Base-by-base conservation (phyloP, 2,329 filamentous ascomycete species). In the Coniochaeta sp. region DNA sequence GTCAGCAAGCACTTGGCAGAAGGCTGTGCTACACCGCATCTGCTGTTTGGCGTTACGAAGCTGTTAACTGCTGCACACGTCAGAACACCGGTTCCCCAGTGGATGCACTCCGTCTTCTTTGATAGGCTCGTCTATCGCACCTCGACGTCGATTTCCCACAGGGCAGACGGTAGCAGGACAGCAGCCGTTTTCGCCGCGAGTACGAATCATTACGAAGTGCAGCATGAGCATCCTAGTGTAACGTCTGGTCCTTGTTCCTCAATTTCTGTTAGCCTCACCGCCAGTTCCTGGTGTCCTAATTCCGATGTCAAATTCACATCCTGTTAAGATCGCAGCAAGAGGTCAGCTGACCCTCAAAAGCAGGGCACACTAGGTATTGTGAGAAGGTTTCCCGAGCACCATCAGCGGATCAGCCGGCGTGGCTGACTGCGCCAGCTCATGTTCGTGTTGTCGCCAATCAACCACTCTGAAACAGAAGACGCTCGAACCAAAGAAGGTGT, bases 11-110 rank as follows among this genome's bases (percentile, higher is more conserved):
- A 52, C 26, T 52, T 28, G 47, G 8, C 24, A 52, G 47, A 52
- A 52, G 47, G 47, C 47, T 52, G 47, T 52, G 47, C 47, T 52
- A 28, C 47, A 52, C 47, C 47, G 47, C 47, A 52, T 52, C 47
- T 52, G 24, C 47, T 31, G 47, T 47, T n/a, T 28, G 47, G 9
- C 47, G 31, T 52, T 52, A 52, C 47, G 47, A 52, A 52, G 47
- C 24, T 52, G 47, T 52, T 52, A 52, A 52, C 47, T 28, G 47
- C 47, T 17, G 47, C 47, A 31, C 47, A 52, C n/a, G 22, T 52
- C 43, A 47, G 43, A 19, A 26, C 24, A 8, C 43, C 19, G 5
- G 43, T 26, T 47, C 12, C 19, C 43, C 43, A 47, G 43, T 47
- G 43, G 43, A 26, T 40, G 38, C 4, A 16, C 6, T 4, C 19